Evolutionary conservation across 2,329 filamentous ascomycete genomes (phyloP).

Genomic region (Fusarium sp.): DNA sequence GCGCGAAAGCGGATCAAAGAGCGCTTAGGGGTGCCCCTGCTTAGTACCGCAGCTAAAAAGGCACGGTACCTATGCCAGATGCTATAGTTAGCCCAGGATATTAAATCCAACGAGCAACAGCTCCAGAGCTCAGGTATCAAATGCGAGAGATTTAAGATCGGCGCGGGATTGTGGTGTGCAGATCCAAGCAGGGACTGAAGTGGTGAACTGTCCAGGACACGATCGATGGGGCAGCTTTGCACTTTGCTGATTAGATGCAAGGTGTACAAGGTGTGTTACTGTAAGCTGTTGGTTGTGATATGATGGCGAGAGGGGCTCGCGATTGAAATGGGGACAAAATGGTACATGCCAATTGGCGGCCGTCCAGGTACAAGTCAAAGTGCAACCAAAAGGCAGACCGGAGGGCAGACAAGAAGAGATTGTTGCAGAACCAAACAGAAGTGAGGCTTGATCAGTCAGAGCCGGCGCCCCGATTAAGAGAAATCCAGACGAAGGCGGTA

Average conservation of each 20-base stretch:
- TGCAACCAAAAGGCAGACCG: slow-evolving; percentile 30
- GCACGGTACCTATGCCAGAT: slow-evolving; percentile 14
- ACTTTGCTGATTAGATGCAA: background rate
- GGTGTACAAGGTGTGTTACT: slow-evolving; percentile 9
- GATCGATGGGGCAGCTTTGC: background rate
- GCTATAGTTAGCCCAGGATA: slow-evolving; percentile 11
- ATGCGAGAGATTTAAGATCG: slow-evolving; percentile 8
- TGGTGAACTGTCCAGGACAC: background rate
- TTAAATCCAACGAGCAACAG: slow-evolving; percentile 26
- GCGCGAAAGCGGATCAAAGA: slow-evolving; percentile 41
- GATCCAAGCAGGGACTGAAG: slow-evolving; percentile 6
- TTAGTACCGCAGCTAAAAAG: slow-evolving; percentile 25
- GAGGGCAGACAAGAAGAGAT: slow-evolving; percentile 23
- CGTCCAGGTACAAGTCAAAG: slow-evolving; percentile 2
- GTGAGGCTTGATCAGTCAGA: slow-evolving; percentile 37
- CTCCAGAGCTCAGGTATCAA: slow-evolving; percentile 19
- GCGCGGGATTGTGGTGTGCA: slow-evolving; percentile 31
- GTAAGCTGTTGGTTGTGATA: slow-evolving; percentile 27
- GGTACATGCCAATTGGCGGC: slow-evolving; percentile 22
- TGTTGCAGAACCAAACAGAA: slow-evolving; percentile 39
- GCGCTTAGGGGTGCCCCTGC: slow-evolving; percentile 42
- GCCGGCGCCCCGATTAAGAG: slow-evolving; percentile 29
- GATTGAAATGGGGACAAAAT: slow-evolving; percentile 25
- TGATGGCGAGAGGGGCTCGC: slow-evolving; percentile 19
- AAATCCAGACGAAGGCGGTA: slow-evolving; percentile 34